phyloP scores from a whole-genome alignment of 306 rosid genomes.

The Adenanthera pavonina region DNA sequence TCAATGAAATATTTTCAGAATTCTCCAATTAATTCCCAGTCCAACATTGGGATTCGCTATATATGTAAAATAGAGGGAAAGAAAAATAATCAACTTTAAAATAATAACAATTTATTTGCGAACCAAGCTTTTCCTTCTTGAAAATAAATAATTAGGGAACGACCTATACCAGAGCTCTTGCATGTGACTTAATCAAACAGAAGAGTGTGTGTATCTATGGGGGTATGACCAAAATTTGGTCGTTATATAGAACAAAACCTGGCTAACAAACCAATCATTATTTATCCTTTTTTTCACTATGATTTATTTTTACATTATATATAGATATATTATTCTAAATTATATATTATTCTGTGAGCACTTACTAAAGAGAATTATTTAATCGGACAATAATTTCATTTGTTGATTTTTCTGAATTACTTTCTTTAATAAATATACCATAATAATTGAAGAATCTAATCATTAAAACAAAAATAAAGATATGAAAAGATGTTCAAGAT shows the following conservation, averaged over 20 bases:
- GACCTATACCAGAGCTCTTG: slow-evolving; percentile 47
- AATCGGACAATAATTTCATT: slow-evolving; percentile 39
- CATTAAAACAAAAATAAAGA: slow-evolving; percentile 25
- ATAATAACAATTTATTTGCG: slow-evolving; percentile 25
- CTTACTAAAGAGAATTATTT: slow-evolving; percentile 11
- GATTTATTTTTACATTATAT: not conserved
- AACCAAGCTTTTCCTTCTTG: not conserved
- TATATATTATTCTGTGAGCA: slow-evolving; percentile 22
- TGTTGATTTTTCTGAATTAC: not conserved
- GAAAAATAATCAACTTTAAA: slow-evolving; percentile 19
- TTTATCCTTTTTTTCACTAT: slow-evolving; percentile 33
- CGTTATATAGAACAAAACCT: slow-evolving; percentile 30
- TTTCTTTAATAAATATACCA: slow-evolving; percentile 4
- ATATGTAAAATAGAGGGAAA: not conserved
- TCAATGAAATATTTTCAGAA: not conserved
- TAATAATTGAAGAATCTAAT: slow-evolving; percentile 50
- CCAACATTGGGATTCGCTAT: slow-evolving; percentile 40
- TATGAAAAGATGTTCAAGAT: not conserved
- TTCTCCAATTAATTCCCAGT: slow-evolving; percentile 36
- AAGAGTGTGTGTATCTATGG: not conserved
- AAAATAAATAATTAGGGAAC: not conserved
- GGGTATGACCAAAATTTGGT: slow-evolving; percentile 45
- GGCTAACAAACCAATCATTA: slow-evolving; percentile 57
- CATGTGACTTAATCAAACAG: slow-evolving; percentile 60
- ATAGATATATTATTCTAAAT: not conserved